phyloP scores from a whole-genome alignment of 371 early-diverging fungal species.

The Actinomortierella ambigua region DNA sequence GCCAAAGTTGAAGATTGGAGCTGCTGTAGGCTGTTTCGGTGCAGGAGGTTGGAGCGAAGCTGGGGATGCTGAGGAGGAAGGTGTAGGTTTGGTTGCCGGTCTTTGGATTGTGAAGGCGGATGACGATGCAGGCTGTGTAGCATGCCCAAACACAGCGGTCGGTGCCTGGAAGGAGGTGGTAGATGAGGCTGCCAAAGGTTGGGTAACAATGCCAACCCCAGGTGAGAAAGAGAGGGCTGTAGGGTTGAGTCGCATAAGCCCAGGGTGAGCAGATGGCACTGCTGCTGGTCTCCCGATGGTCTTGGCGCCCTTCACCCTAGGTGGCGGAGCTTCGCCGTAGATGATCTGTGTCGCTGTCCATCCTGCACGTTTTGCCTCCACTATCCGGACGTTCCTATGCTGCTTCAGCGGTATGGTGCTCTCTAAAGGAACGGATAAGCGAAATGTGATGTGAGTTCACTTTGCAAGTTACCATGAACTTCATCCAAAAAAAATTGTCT shows the following conservation, averaged over 20 bases:
- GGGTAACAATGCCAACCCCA: no score
- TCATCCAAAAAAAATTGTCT: no score
- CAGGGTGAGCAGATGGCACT: no score
- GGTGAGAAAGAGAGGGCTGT: no score
- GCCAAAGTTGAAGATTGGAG: neutral
- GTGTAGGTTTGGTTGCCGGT: neutral
- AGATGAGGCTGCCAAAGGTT: no score
- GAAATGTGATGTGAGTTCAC: no score
- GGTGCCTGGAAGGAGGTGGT: neutral
- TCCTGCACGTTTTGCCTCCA: constrained; percentile 28
- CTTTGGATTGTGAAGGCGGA: no score
- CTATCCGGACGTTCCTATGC: constrained; percentile 29
- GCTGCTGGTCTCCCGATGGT: no score
- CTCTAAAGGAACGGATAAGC: constrained; percentile 11
- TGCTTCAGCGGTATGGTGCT: constrained; percentile 12
- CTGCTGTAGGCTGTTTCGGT: neutral
- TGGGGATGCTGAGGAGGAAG: neutral
- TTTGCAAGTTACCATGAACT: no score
- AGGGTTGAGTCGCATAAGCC: no score
- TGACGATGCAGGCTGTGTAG: neutral
- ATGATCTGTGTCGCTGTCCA: constrained; percentile 20
- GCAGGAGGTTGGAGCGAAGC: neutral
- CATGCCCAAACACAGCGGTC: neutral
- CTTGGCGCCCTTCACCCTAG: neutral
- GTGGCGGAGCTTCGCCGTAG: constrained; percentile 24